These are phyloP conservation scores for Sporisorium iseilematis-ciliati DNA, from an alignment of 1,284 basidiomycete species.

Conservation along the genomic window DNA sequence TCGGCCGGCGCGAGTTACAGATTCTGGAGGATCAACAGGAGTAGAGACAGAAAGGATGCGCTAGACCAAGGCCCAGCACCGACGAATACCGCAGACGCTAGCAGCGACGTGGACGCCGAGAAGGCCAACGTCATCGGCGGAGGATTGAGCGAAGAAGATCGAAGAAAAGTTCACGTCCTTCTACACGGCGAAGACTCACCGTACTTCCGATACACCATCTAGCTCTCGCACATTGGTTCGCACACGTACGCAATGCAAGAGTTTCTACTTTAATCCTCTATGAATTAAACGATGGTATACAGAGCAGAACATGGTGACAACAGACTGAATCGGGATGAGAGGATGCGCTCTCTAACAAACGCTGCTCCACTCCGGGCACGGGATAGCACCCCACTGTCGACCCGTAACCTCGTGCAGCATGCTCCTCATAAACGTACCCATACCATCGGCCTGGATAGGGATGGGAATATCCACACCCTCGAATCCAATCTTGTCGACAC, in stretches of 20 bases:
- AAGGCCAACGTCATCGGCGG: background rate
- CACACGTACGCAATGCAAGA: background rate
- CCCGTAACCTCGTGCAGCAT: conserved; percentile 53
- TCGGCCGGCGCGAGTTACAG: conserved; percentile 13
- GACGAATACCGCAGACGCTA: background rate
- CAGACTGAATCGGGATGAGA: background rate
- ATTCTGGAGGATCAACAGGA: conserved; percentile 45
- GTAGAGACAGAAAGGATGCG: conserved; percentile 19
- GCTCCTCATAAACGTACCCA: conserved; percentile 44
- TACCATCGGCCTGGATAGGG: conserved; percentile 46
- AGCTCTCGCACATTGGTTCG: background rate
- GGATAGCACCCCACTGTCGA: conserved; percentile 49
- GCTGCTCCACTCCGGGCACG: conserved; percentile 50
- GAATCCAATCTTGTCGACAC: conserved; percentile 54
- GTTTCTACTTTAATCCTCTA: conserved; percentile 1
- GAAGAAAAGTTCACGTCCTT: conserved; percentile 38
- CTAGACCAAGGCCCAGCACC: background rate
- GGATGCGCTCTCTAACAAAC: conserved; percentile 27
- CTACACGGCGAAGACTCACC: conserved; percentile 45
- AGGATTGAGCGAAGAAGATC: conserved; percentile 19
- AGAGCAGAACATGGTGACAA: background rate
- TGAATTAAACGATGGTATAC: conserved; percentile 24
- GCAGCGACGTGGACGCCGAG: conserved; percentile 10
- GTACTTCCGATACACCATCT: conserved; percentile 56
- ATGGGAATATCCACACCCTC: conserved; percentile 47